These are phyloP conservation scores for Solanum megistacrolobum DNA, from an alignment of 257 asterid species.

Conservation along the genomic window DNA sequence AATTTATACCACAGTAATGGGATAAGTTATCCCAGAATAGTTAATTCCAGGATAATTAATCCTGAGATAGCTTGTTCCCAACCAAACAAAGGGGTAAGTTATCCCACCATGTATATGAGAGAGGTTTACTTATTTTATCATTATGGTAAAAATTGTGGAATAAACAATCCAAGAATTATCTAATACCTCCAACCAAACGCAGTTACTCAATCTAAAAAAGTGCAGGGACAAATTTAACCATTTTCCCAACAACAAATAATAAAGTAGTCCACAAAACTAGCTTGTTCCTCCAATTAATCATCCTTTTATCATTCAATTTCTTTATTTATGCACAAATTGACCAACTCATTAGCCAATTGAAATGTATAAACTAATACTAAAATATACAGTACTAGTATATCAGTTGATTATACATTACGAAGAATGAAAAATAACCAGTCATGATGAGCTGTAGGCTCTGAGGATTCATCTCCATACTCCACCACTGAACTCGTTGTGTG, in stretches of 20 bases:
- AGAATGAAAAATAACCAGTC: background rate
- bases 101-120: too few species aligned
- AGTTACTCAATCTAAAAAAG: background rate
- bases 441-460: background rate
- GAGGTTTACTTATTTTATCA: too few species aligned
- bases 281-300: background rate
- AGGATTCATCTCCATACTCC: background rate
- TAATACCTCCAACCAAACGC: too few species aligned
- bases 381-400: background rate
- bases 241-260: background rate
- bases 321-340: background rate
- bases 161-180: too few species aligned
- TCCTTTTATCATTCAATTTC: background rate
- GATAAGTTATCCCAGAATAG: too few species aligned
- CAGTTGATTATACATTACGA: background rate
- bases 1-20: too few species aligned
- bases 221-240: background rate
- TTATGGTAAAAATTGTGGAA: too few species aligned
- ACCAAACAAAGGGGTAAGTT: too few species aligned
- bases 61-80: too few species aligned
- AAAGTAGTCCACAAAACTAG: background rate
- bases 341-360: background rate
- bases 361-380: background rate
- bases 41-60: too few species aligned
- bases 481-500: background rate